phyloP scores from a whole-genome alignment of 331 rosid genomes.

The Saraca asoca region DNA sequence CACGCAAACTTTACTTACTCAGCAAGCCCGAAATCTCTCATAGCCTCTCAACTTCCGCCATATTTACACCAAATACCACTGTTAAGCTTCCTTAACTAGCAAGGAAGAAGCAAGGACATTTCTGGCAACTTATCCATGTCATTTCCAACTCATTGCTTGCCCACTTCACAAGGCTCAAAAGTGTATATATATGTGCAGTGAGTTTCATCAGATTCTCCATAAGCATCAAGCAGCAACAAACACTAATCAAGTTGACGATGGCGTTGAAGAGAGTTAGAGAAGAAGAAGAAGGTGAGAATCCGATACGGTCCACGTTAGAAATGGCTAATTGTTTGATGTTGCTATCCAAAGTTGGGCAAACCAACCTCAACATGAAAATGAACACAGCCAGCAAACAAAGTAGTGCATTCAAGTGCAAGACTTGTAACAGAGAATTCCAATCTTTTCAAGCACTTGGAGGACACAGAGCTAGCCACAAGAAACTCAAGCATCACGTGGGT shows the following conservation, averaged over 20 bases:
- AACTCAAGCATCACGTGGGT: conserved; percentile 38
- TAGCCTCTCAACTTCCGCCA: background rate
- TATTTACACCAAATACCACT: conserved; percentile 11
- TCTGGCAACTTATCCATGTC: conserved; percentile 5
- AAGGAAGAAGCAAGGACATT: conserved; percentile 34
- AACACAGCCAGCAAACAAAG: background rate
- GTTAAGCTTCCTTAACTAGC: conserved; percentile 25
- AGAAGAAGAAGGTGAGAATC: conserved; percentile 24
- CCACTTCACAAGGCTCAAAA: background rate
- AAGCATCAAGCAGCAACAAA: too few relatives aligned
- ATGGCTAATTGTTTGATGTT: conserved; percentile 60
- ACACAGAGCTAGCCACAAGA: conserved; percentile 86
- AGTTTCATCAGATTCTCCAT: background rate
- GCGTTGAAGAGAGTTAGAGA: conserved; percentile 65
- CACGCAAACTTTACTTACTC: conserved; percentile 26
- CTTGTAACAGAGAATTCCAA: conserved; percentile 59
- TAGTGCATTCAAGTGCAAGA: conserved; percentile 51
- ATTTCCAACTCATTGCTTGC: background rate
- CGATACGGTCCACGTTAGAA: background rate
- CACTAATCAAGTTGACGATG: too few relatives aligned
- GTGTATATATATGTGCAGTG: too few relatives aligned
- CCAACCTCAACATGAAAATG: background rate
- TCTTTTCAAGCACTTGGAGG: conserved; percentile 94
- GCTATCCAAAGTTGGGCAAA: conserved; percentile 49
- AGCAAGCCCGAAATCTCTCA: background rate